These are phyloP conservation scores for Chlamydomonas eustigma DNA, from an alignment of 139 green algal genomes.

Conservation along the genomic window DNA sequence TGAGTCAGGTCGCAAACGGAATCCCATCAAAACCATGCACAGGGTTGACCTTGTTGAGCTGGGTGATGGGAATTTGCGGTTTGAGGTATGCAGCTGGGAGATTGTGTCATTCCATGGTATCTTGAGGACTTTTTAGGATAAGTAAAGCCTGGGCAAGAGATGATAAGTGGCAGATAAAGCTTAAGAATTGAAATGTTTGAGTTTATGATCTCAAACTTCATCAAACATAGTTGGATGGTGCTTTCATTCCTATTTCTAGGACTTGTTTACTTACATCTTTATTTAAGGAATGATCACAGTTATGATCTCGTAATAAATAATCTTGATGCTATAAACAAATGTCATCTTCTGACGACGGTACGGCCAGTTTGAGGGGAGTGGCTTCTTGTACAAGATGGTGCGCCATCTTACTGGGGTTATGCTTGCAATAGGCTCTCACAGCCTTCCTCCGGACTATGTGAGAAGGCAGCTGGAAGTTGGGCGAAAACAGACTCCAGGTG, in stretches of 20 bases:
- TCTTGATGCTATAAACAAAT: too few relatives aligned
- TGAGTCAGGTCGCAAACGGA: conserved; percentile 20
- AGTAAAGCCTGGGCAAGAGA: too few relatives aligned
- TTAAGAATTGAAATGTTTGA: too few relatives aligned
- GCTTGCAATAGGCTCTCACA: not conserved
- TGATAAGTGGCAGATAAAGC: too few relatives aligned
- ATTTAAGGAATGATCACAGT: too few relatives aligned
- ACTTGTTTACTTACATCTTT: too few relatives aligned
- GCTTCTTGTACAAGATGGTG: conserved; percentile 19
- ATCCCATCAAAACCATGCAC: conserved; percentile 54
- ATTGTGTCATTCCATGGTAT: too few relatives aligned
- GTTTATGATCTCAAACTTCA: too few relatives aligned
- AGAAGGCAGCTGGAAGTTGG: not conserved
- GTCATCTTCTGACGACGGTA: not conserved
- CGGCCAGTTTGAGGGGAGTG: not conserved
- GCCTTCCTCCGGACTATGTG: not conserved
- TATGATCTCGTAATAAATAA: too few relatives aligned
- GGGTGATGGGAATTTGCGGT: not conserved
- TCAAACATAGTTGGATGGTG: too few relatives aligned
- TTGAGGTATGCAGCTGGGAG: not conserved
- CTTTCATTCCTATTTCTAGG: too few relatives aligned
- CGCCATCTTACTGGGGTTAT: conserved; percentile 1
- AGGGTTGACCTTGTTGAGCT: conserved; percentile 49
- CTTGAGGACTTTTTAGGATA: too few relatives aligned
- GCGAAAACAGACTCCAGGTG: not conserved